phyloP scores from a whole-genome alignment of 2,329 filamentous ascomycete genomes.

The Colletotrichum graminicola region DNA sequence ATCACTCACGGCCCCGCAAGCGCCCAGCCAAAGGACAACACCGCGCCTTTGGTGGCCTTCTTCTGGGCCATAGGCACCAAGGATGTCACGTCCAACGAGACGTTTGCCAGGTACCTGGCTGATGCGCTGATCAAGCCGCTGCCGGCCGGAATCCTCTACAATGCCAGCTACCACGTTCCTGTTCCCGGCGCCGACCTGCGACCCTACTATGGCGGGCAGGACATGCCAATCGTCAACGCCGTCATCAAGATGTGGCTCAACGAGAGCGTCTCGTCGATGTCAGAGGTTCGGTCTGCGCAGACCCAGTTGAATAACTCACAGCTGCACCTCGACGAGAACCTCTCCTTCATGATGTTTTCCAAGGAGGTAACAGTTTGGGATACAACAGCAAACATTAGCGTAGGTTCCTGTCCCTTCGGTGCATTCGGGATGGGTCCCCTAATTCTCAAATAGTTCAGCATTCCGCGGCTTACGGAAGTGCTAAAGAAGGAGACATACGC shows the following conservation, averaged over 20 bases:
- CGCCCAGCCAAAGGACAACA: background rate
- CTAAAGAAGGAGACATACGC: too few species aligned
- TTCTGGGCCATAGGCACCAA: slow-evolving; percentile 26
- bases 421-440: too few species aligned
- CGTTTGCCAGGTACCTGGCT: slow-evolving; percentile 21
- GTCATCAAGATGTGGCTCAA: slow-evolving; percentile 31
- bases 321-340: slow-evolving; percentile 28
- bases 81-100: slow-evolving; percentile 27
- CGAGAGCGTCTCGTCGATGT: slow-evolving; percentile 3
- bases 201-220: slow-evolving; percentile 15
- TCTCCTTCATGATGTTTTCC: slow-evolving; percentile 26
- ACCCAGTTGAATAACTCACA: slow-evolving; percentile 9
- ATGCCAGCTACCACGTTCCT: slow-evolving; percentile 16
- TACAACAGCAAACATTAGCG: background rate
- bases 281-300: slow-evolving; percentile 8
- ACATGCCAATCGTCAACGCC: slow-evolving; percentile 26
- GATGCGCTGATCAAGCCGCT: background rate
- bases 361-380: slow-evolving; percentile 12
- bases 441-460: too few species aligned
- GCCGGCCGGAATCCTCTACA: slow-evolving; percentile 3
- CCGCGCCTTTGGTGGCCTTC: slow-evolving; percentile 16
- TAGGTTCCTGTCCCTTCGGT: too few species aligned
- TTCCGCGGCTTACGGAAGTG: too few species aligned
- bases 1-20: background rate
- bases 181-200: slow-evolving; percentile 6